Conservation (phyloP, 192 early-diverging fungal species). For the Umbelopsis vinacea region DNA sequence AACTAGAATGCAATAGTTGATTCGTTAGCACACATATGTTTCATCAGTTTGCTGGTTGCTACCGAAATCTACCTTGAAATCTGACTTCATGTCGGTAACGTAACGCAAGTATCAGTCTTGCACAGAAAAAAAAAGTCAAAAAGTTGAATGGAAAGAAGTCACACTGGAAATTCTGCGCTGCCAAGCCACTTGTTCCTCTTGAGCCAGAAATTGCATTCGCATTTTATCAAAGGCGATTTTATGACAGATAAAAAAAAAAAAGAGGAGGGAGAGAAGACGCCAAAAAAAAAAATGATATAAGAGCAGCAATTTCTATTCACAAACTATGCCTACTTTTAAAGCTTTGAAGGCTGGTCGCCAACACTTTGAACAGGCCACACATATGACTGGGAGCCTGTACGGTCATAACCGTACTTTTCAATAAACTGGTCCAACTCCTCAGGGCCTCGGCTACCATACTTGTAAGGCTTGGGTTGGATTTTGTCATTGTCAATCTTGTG, state of each 20-base stretch:
- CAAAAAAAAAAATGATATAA: neutral
- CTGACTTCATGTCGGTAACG: constrained; percentile 6
- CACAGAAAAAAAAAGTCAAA: constrained; percentile 17
- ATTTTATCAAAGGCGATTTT: neutral
- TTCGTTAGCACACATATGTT: neutral
- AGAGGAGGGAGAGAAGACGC: neutral
- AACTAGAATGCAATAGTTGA: constrained; percentile 62
- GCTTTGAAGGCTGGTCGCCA: constrained; percentile 14
- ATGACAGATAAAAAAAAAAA: neutral
- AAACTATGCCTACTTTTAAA: neutral
- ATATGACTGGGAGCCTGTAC: constrained; percentile 42
- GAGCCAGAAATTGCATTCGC: neutral
- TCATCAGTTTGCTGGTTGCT: neutral
- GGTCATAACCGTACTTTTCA: constrained; percentile 56
- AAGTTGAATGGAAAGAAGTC: neutral
- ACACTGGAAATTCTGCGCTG: neutral
- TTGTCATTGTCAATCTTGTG: constrained; percentile 78
- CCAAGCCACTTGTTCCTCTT: neutral
- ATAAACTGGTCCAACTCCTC: constrained; percentile 78
- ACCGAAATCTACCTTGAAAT: constrained; percentile 8
- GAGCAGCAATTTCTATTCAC: constrained; percentile 9
- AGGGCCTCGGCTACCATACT: constrained; percentile 86
- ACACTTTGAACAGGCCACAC: constrained; percentile 51
- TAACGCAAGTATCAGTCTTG: neutral
- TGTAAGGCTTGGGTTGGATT: constrained; percentile 68